Conservation (phyloP, 2,329 filamentous ascomycete genomes). For the Neofusicoccum parvum region DNA sequence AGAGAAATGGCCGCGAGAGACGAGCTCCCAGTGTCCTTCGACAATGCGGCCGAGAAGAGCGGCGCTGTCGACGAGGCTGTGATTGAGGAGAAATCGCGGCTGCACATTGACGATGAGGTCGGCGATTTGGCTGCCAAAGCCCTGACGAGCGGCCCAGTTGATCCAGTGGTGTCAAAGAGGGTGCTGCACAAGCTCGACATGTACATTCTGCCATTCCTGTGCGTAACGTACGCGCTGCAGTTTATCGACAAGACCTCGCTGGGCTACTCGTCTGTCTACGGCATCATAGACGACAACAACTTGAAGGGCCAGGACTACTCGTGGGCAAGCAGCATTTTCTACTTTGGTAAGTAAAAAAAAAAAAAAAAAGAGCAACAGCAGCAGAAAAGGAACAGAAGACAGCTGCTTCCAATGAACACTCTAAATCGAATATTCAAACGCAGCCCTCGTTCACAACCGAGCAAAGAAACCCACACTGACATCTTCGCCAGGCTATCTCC, state of each 20-base stretch:
- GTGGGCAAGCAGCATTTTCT: slow-evolving; percentile 25
- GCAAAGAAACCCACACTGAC: not conserved
- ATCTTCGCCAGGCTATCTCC: slow-evolving; percentile 22
- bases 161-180: not conserved
- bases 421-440: not conserved
- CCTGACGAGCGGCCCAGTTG: slow-evolving; percentile 1
- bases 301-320: slow-evolving; percentile 25
- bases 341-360: slow-evolving; percentile 2
- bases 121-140: slow-evolving; percentile 2
- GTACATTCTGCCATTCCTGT: slow-evolving; percentile 56
- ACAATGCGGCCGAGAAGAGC: not conserved
- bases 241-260: slow-evolving; percentile 65
- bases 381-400: no score
- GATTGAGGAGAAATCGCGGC: not conserved
- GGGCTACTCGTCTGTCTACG: slow-evolving; percentile 29
- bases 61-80: not conserved
- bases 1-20: not conserved
- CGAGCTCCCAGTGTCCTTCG: not conserved
- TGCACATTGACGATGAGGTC: slow-evolving; percentile 14
- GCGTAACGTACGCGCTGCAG: slow-evolving; percentile 65
- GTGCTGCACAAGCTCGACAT: slow-evolving; percentile 53
- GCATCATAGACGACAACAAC: slow-evolving; percentile 24
- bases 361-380: no score
- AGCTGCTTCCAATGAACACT: no score
- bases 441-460: slow-evolving; percentile 34